Conservation (phyloP, 768 basidiomycete species). For the Leucocoprinus birnbaumii region DNA sequence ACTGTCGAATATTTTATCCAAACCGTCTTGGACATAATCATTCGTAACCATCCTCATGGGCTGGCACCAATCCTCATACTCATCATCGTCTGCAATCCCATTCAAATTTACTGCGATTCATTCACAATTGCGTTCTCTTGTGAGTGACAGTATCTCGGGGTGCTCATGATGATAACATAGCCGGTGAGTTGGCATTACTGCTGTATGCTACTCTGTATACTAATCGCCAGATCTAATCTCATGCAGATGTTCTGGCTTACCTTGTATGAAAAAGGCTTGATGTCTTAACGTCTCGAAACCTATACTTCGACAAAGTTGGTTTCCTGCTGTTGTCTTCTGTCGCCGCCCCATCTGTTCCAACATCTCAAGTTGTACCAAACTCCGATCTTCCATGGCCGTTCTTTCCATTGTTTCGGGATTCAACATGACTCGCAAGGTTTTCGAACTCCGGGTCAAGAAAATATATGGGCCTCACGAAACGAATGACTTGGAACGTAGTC, state of each 20-base stretch:
- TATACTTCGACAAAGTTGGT: not conserved
- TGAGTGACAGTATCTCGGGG: not conserved
- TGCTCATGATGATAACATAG: not conserved
- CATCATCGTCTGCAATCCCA: conserved; percentile 1
- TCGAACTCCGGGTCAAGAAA: too few species aligned
- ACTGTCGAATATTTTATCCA: not conserved
- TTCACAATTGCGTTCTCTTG: conserved; percentile 5
- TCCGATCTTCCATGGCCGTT: too few species aligned
- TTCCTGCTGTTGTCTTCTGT: conserved; percentile 5
- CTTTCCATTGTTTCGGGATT: too few species aligned
- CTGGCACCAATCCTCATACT: conserved; percentile 7
- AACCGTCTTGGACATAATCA: conserved; percentile 1
- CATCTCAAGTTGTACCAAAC: not conserved
- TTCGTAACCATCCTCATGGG: conserved; percentile 2
- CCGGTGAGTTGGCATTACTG: not conserved
- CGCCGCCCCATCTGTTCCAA: not conserved
- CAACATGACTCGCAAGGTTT: too few species aligned
- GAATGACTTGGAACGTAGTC: too few species aligned
- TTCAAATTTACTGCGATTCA: not conserved
- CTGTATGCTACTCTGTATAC: not conserved
- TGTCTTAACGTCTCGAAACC: not conserved
- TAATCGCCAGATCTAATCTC: not conserved
- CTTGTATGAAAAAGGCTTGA: conserved; percentile 9
- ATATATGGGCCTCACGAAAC: too few species aligned
- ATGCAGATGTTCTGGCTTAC: not conserved